Evolutionary conservation across 805 yeast genomes (phyloP).

Genomic region (Hanseniaspora thailandica): DNA sequence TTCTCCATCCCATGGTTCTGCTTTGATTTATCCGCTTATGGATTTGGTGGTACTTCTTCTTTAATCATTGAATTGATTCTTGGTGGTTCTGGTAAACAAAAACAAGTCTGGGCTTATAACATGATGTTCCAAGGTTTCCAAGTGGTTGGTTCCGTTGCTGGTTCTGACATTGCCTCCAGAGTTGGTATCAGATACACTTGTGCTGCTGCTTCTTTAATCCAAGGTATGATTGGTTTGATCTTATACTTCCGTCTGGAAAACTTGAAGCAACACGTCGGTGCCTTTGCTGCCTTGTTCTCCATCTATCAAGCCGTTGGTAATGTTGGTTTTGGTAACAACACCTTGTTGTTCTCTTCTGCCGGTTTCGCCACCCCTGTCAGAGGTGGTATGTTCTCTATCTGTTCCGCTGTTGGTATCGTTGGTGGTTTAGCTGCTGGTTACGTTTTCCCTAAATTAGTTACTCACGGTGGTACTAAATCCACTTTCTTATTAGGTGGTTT

Average conservation of each 20-base stretch:
- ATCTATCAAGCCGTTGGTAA: slow-evolving; percentile 80
- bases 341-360: slow-evolving; percentile 78
- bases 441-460: slow-evolving; percentile 71
- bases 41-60: slow-evolving; percentile 76
- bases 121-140: slow-evolving; percentile 79
- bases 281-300: slow-evolving; percentile 78
- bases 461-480: slow-evolving; percentile 43
- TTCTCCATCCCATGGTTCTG: slow-evolving; percentile 80
- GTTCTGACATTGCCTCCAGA: slow-evolving; percentile 77
- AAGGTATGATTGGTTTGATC: slow-evolving; percentile 68
- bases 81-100: slow-evolving; percentile 43
- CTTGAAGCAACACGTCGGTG: slow-evolving; percentile 54
- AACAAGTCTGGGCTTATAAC: slow-evolving; percentile 82
- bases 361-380: slow-evolving; percentile 77
- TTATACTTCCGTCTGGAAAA: slow-evolving; percentile 61
- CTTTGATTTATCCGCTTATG: slow-evolving; percentile 78
- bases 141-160: slow-evolving; percentile 79
- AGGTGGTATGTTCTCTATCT: slow-evolving; percentile 82
- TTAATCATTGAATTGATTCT: slow-evolving; percentile 51
- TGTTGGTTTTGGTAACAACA: slow-evolving; percentile 77
- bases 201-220: slow-evolving; percentile 29
- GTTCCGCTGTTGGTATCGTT: slow-evolving; percentile 82
- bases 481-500: slow-evolving; percentile 24
- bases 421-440: slow-evolving; percentile 90
- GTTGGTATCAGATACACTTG: slow-evolving; percentile 24